Evolutionary conservation across 108 stramenopile species (phyloP).

Genomic region (Seminavis robusta): DNA sequence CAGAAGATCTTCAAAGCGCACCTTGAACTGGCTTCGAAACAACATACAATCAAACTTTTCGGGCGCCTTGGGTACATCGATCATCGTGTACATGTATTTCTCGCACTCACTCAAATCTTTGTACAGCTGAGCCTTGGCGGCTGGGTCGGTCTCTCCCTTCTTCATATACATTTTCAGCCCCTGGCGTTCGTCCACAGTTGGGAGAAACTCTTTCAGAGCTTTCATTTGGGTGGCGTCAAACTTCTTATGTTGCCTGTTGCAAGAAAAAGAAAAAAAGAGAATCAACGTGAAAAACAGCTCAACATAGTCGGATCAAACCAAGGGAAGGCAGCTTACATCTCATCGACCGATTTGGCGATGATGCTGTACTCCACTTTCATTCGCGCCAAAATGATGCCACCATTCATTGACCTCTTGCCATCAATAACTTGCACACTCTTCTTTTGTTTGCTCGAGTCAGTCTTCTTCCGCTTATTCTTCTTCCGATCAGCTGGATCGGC

Average conservation of each 20-base stretch:
- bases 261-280: slow-evolving; percentile 1
- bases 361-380: slow-evolving; percentile 64
- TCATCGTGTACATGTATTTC: slow-evolving; percentile 82
- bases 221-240: slow-evolving; percentile 72
- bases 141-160: slow-evolving; percentile 40
- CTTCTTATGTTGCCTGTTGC: slow-evolving; percentile 56
- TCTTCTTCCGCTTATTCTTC: slow-evolving; percentile 36
- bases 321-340: no score
- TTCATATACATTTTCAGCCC: slow-evolving; percentile 58
- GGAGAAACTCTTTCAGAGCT: slow-evolving; percentile 75
- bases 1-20: slow-evolving; percentile 63
- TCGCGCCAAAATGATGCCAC: slow-evolving; percentile 82
- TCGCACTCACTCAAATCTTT: slow-evolving; percentile 71
- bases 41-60: slow-evolving; percentile 81
- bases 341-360: slow-evolving; percentile 64
- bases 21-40: slow-evolving; percentile 74
- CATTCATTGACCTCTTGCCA: slow-evolving; percentile 90
- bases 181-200: slow-evolving; percentile 62
- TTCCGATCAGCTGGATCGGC: slow-evolving; percentile 62
- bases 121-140: slow-evolving; percentile 37
- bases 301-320: background rate
- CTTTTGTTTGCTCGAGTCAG: slow-evolving; percentile 48
- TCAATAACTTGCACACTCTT: slow-evolving; percentile 86
- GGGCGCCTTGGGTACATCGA: slow-evolving; percentile 54
- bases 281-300: background rate